Evolutionary conservation across 306 rosid species (phyloP).

Genomic region (Boehmeria nivea): DNA sequence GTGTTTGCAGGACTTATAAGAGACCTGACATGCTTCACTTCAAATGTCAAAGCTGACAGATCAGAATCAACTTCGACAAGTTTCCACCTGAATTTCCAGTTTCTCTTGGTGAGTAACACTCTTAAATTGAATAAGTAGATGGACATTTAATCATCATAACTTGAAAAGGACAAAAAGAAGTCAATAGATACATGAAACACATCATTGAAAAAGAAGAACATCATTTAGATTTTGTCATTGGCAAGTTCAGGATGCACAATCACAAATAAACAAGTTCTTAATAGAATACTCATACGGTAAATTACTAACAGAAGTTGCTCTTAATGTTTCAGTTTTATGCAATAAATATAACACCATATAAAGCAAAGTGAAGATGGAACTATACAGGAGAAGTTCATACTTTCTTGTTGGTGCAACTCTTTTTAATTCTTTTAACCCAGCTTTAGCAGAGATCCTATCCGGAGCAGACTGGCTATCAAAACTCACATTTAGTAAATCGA

Average conservation of each 20-base stretch:
- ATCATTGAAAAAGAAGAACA: neutral
- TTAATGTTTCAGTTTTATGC: no score
- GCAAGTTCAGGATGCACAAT: neutral
- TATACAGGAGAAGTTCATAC: conserved; percentile 46
- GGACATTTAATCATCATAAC: neutral
- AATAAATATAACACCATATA: neutral
- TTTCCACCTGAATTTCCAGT: conserved; percentile 61
- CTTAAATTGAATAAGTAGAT: neutral
- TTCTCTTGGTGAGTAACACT: conserved; percentile 17
- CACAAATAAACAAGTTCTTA: neutral
- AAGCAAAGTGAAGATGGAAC: neutral
- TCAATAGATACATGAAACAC: neutral
- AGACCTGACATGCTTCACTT: conserved; percentile 72
- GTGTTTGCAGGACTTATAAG: conserved; percentile 88
- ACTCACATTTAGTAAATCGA: conserved; percentile 90
- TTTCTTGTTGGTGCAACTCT: conserved; percentile 77
- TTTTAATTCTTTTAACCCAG: conserved; percentile 64
- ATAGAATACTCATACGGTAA: neutral
- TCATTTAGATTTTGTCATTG: no score
- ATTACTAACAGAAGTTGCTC: neutral
- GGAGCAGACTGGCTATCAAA: conserved; percentile 83
- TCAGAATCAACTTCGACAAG: conserved; percentile 83
- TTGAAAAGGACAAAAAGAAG: no score
- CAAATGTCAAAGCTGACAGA: conserved; percentile 59
- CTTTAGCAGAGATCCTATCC: conserved; percentile 80